These are phyloP conservation scores for Teunomyces barrocoloradensis DNA, from an alignment of 805 yeast species.

Conservation along the genomic window DNA sequence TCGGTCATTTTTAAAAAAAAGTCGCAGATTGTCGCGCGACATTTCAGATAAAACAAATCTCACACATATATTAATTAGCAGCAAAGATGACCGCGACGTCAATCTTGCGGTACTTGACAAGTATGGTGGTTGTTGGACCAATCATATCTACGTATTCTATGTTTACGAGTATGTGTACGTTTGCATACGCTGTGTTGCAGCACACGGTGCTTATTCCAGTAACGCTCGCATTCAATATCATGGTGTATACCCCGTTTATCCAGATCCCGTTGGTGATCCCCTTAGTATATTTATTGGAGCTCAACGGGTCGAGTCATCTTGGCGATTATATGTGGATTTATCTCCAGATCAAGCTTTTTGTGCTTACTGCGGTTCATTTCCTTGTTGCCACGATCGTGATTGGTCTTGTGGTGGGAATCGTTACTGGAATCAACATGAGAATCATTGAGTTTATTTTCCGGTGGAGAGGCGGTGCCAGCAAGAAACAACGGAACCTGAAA, in stretches of 20 bases:
- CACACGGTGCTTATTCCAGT: conserved; percentile 9
- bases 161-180: not conserved
- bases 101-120: not conserved
- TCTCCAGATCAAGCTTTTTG: conserved; percentile 9
- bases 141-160: not conserved
- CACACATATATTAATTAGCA: too few relatives aligned
- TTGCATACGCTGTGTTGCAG: not conserved
- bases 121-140: not conserved
- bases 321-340: conserved; percentile 9
- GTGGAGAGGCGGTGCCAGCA: not conserved
- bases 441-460: conserved; percentile 9
- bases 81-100: not conserved
- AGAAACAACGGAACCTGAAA: not conserved
- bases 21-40: not conserved
- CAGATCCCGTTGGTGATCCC: conserved; percentile 11
- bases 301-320: conserved; percentile 6
- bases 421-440: conserved; percentile 7
- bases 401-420: conserved; percentile 10
- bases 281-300: conserved; percentile 9
- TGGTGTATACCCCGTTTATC: conserved; percentile 11
- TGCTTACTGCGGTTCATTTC: conserved; percentile 8
- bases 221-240: conserved; percentile 7
- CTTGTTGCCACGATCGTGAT: conserved; percentile 8
- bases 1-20: not conserved
- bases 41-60: not conserved